Evolutionary conservation across 2,329 filamentous ascomycete species (phyloP).

Genomic region (Exophiala sideris): DNA sequence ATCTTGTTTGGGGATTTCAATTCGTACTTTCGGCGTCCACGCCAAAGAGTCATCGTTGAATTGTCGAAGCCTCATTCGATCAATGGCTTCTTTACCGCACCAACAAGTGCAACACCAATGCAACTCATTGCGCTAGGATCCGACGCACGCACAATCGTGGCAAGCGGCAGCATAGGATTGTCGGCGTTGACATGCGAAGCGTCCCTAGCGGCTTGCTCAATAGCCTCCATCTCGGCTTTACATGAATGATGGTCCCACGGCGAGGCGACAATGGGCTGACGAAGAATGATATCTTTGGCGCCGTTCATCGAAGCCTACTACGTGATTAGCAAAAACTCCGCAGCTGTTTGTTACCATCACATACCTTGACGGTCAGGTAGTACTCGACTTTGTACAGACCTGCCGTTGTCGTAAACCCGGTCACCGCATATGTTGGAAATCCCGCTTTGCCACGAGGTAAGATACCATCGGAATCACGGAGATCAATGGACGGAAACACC

Average conservation of each 20-base stretch:
- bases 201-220: constrained; percentile 92
- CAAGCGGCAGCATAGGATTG: constrained; percentile 87
- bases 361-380: constrained; percentile 88
- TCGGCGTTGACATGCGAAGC: constrained; percentile 83
- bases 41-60: neutral
- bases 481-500: constrained; percentile 84
- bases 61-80: constrained; percentile 55
- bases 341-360: constrained; percentile 11
- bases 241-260: constrained; percentile 92
- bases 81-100: constrained; percentile 59
- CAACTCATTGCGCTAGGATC: constrained; percentile 63
- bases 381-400: constrained; percentile 98
- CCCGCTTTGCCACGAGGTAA: constrained; percentile 78
- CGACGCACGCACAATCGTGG: constrained; percentile 73
- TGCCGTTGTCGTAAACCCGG: constrained; percentile 88
- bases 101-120: constrained; percentile 62
- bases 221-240: constrained; percentile 98
- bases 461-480: constrained; percentile 82
- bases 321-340: neutral
- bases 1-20: neutral
- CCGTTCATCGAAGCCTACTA: constrained; percentile 78
- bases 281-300: constrained; percentile 80
- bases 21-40: neutral
- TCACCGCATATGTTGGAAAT: constrained; percentile 85
- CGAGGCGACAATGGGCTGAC: constrained; percentile 93